Evolutionary conservation across 2,329 filamentous ascomycete genomes (phyloP).

Genomic region (Colletotrichum trifolii): DNA sequence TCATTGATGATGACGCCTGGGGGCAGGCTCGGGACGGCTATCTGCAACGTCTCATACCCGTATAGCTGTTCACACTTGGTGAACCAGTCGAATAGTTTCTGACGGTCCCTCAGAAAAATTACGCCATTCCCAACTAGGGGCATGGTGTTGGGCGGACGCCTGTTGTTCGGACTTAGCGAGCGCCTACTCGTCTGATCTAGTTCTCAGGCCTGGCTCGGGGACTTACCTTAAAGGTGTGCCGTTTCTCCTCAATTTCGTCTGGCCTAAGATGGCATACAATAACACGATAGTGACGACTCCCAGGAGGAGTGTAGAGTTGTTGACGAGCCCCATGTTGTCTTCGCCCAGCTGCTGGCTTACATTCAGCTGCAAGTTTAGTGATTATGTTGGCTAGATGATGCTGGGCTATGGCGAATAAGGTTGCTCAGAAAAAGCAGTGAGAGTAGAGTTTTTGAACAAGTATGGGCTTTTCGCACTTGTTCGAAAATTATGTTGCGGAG

Average conservation of each 20-base stretch:
- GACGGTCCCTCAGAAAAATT: constrained; percentile 68
- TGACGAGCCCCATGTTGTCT: constrained; percentile 12
- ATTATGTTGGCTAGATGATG: too few species aligned
- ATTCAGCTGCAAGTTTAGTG: too few species aligned
- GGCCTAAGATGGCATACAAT: constrained; percentile 26
- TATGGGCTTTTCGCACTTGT: too few species aligned
- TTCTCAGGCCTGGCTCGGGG: not conserved
- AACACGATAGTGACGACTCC: constrained; percentile 24
- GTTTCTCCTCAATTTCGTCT: constrained; percentile 34
- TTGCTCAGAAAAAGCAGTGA: too few species aligned
- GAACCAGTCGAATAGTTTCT: constrained; percentile 73
- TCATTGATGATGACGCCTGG: constrained; percentile 72
- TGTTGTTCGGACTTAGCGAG: constrained; percentile 39
- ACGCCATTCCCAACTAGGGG: constrained; percentile 71
- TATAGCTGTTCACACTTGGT: constrained; percentile 65
- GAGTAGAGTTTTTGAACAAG: too few species aligned
- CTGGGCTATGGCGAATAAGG: too few species aligned
- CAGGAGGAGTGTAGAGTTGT: not conserved
- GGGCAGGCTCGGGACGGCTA: constrained; percentile 71
- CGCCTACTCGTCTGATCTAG: not conserved
- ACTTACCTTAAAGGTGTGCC: constrained; percentile 37
- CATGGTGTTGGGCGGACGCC: constrained; percentile 61
- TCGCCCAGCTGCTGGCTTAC: not conserved
- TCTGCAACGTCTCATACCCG: constrained; percentile 70
- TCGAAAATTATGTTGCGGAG: too few species aligned